A percentile compares a stretch with the other conserved stretches of the same genome.
phyloP scores from a whole-genome alignment of 2,329 filamentous ascomycete genomes.

The Xylaria arbuscula region DNA sequence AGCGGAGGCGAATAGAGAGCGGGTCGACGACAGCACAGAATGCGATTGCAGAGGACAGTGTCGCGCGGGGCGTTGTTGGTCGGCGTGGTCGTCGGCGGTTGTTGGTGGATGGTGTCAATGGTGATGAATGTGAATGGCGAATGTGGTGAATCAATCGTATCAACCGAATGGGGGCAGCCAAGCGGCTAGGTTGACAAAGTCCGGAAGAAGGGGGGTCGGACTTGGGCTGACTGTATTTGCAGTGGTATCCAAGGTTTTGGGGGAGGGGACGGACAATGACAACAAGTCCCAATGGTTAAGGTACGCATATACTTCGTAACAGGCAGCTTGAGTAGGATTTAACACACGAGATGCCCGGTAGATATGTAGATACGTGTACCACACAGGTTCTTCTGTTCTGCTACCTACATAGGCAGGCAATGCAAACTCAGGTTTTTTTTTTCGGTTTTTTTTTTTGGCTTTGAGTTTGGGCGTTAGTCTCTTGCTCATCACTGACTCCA shows the following conservation, averaged over 20 bases:
- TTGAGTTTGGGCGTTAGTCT: not conserved
- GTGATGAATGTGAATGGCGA: conserved; percentile 11
- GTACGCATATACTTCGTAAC: not conserved
- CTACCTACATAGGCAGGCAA: too few species aligned
- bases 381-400: too few species aligned
- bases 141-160: conserved; percentile 9
- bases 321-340: not conserved
- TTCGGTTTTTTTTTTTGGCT: too few species aligned
- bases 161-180: conserved; percentile 14
- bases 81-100: conserved; percentile 26
- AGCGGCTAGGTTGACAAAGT: conserved; percentile 16
- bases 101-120: not conserved
- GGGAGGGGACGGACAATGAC: conserved; percentile 1
- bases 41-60: conserved; percentile 35
- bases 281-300: not conserved
- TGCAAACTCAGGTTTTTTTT: not conserved
- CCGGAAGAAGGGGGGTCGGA: conserved; percentile 10
- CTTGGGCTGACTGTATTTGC: not conserved
- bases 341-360: not conserved
- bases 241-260: not conserved
- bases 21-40: conserved; percentile 26
- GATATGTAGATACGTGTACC: too few species aligned
- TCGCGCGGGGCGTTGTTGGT: conserved; percentile 26
- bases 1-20: conserved; percentile 19
- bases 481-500: not conserved